phyloP scores from a whole-genome alignment of 2,329 filamentous ascomycete species.

The Diaporthe nobilis region DNA sequence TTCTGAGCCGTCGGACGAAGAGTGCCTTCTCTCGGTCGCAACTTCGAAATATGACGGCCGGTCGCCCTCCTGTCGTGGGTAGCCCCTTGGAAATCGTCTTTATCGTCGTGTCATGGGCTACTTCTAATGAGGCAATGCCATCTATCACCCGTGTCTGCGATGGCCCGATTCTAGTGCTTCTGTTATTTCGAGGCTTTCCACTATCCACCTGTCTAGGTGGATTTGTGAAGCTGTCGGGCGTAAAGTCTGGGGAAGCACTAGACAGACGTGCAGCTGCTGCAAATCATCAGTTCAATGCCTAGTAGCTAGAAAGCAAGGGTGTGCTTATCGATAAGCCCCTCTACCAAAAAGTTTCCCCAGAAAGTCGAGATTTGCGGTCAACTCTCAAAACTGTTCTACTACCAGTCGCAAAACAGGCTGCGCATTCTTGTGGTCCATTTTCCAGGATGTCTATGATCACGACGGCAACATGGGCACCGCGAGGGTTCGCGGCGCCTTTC shows the following conservation, averaged over 20 bases:
- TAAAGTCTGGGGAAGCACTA: neutral
- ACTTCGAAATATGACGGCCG: neutral
- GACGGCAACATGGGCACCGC: slow-evolving; percentile 81
- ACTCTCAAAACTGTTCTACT: slow-evolving; percentile 11
- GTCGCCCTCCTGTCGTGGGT: neutral
- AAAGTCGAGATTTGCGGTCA: slow-evolving; percentile 22
- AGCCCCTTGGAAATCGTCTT: neutral
- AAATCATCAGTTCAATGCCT: slow-evolving; percentile 12
- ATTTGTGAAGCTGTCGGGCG: neutral
- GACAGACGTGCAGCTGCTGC: neutral
- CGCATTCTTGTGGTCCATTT: slow-evolving; percentile 3
- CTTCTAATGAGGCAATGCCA: neutral
- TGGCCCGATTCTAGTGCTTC: neutral
- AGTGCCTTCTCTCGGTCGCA: neutral
- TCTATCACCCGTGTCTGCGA: neutral
- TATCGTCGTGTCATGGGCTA: neutral
- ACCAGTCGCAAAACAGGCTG: slow-evolving; percentile 13
- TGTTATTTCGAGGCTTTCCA: neutral
- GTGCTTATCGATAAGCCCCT: slow-evolving; percentile 33
- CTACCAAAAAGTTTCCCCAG: slow-evolving; percentile 36
- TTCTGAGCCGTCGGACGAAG: neutral
- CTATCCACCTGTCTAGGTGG: slow-evolving; percentile 2
- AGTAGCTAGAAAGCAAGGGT: neutral
- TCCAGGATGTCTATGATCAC: slow-evolving; percentile 80
- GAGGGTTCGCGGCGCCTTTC: slow-evolving; percentile 82